A percentile compares a stretch with the other conserved stretches of the same genome.
Conservation (phyloP, 2,329 filamentous ascomycete species). For the Fusarium pilosicola region DNA sequence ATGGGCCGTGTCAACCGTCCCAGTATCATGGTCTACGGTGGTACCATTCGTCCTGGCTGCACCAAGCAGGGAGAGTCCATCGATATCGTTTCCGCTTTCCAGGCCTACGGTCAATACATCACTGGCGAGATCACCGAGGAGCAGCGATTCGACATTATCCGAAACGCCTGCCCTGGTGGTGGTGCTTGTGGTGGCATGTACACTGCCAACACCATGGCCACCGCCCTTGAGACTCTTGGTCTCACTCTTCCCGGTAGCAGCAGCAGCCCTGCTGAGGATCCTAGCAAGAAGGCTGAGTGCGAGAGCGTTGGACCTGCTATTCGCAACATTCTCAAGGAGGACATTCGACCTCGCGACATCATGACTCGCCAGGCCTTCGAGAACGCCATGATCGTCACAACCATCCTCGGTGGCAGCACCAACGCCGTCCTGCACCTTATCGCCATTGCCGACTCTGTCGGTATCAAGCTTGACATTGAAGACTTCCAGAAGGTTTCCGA, state of each 20-base stretch:
- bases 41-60: conserved; percentile 92
- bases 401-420: conserved; percentile 84
- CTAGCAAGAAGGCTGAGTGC: conserved; percentile 78
- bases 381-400: conserved; percentile 85
- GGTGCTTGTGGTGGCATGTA: conserved; percentile 90
- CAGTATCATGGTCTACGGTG: conserved; percentile 97
- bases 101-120: conserved; percentile 96
- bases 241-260: conserved; percentile 86
- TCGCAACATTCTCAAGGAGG: conserved; percentile 77
- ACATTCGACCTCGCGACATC: conserved; percentile 81
- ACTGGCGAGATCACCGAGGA: conserved; percentile 91
- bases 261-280: conserved; percentile 79
- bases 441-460: conserved; percentile 83
- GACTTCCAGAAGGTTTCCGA: conserved; percentile 88
- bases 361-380: conserved; percentile 84
- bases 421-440: conserved; percentile 88
- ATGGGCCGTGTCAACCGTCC: conserved; percentile 96
- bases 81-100: conserved; percentile 97
- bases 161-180: conserved; percentile 76
- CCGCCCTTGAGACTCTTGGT: conserved; percentile 89
- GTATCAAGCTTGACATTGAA: conserved; percentile 83
- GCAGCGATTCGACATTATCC: conserved; percentile 92
- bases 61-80: conserved; percentile 79
- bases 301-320: conserved; percentile 76
- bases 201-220: conserved; percentile 94